Conservation (phyloP, 2,329 filamentous ascomycete genomes). For the Epichloe gansuensis region DNA sequence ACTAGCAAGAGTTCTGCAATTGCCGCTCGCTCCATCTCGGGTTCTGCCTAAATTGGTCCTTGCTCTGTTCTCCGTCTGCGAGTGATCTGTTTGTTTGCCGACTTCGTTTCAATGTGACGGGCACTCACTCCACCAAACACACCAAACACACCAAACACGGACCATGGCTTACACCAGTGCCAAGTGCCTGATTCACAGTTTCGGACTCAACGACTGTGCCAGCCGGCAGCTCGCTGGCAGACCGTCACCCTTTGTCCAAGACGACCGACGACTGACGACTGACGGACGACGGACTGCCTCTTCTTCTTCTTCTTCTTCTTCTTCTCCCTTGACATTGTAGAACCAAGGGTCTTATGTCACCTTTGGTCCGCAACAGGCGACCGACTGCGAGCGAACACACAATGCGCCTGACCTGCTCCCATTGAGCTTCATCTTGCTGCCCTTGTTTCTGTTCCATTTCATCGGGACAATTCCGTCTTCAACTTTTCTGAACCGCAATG, state of each 20-base stretch:
- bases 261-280: neutral
- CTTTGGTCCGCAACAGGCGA: neutral
- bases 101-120: neutral
- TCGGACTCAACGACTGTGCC: neutral
- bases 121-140: neutral
- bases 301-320: too few species aligned
- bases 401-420: neutral
- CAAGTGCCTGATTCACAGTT: constrained; percentile 3
- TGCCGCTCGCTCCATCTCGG: neutral
- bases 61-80: neutral
- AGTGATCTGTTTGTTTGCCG: constrained; percentile 3
- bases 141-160: neutral
- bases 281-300: too few species aligned
- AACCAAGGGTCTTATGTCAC: neutral
- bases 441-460: neutral
- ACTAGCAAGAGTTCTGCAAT: neutral
- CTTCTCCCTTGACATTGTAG: neutral
- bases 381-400: neutral
- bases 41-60: neutral
- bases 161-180: constrained; percentile 4
- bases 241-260: neutral
- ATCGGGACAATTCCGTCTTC: neutral
- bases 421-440: neutral
- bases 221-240: constrained; percentile 3
- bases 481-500: neutral